A percentile compares a stretch with the other conserved stretches of the same genome.
These are phyloP conservation scores for Fistulifera pelliculosa DNA, from an alignment of 108 stramenopile genomes.

Conservation along the genomic window DNA sequence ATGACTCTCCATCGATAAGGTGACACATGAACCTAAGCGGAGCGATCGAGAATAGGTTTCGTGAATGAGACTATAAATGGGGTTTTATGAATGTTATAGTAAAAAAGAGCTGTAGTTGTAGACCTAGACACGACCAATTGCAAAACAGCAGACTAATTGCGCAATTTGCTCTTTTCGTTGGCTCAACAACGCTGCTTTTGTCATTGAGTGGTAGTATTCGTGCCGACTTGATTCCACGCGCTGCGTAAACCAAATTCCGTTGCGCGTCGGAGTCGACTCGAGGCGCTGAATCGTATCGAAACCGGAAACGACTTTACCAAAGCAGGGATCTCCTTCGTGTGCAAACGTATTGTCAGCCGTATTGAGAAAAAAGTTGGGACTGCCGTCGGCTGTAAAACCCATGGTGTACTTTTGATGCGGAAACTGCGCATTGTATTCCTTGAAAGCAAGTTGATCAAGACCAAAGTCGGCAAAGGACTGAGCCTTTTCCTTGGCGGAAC, in stretches of 20 bases:
- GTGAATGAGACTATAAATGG: too few species aligned
- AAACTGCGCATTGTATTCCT: slow-evolving; percentile 56
- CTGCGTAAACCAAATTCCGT: slow-evolving; percentile 38
- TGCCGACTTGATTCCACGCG: slow-evolving; percentile 28
- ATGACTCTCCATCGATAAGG: too few species aligned
- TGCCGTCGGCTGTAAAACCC: slow-evolving; percentile 63
- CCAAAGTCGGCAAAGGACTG: slow-evolving; percentile 34
- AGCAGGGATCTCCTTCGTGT: slow-evolving; percentile 69
- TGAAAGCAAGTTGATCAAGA: slow-evolving; percentile 55
- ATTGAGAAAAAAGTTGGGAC: slow-evolving; percentile 82
- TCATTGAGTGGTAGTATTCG: slow-evolving; percentile 19
- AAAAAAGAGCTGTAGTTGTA: too few species aligned
- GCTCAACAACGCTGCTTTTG: too few species aligned
- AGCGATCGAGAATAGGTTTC: too few species aligned
- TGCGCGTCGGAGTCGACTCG: slow-evolving; percentile 26
- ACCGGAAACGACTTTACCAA: slow-evolving; percentile 59
- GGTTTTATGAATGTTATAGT: too few species aligned
- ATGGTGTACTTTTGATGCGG: slow-evolving; percentile 69
- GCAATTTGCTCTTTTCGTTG: too few species aligned
- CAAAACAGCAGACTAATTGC: too few species aligned
- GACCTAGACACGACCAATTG: too few species aligned
- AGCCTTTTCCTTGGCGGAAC: slow-evolving; percentile 14
- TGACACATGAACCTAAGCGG: too few species aligned
- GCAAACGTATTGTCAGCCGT: slow-evolving; percentile 70
- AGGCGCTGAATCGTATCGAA: slow-evolving; percentile 46